phyloP scores from a whole-genome alignment of 768 basidiomycete genomes.

The Lactarius trivialis region DNA sequence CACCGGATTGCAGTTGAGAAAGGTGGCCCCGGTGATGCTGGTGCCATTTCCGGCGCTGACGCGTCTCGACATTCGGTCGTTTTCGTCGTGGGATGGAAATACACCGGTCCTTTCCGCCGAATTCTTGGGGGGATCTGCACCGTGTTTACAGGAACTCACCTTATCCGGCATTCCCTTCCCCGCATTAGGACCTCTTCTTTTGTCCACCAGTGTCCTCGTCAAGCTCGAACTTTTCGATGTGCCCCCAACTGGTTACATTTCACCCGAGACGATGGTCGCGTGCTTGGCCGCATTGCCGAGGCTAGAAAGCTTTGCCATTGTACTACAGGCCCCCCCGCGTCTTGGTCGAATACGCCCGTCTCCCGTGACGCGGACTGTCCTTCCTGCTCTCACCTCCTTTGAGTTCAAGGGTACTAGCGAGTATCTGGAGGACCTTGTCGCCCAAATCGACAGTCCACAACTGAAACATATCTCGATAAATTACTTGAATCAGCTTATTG shows the following conservation, averaged over 20 bases:
- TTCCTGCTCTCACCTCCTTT: background rate
- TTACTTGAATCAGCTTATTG: background rate
- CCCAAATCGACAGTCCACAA: background rate
- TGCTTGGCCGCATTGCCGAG: background rate
- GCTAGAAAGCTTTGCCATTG: background rate
- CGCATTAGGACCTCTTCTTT: background rate
- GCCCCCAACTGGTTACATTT: background rate
- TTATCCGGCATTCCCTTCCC: slow-evolving; percentile 51
- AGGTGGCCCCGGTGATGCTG: background rate
- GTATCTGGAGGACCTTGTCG: background rate
- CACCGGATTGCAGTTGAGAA: background rate
- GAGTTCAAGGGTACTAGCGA: background rate
- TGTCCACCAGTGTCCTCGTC: background rate
- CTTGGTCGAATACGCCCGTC: background rate
- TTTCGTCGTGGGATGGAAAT: background rate
- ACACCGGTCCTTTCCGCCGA: background rate
- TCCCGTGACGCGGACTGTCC: background rate
- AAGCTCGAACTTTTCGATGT: background rate
- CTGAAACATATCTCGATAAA: background rate
- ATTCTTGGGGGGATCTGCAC: slow-evolving; percentile 48
- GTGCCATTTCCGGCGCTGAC: background rate
- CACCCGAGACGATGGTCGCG: background rate
- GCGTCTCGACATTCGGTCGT: background rate
- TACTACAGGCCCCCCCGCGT: background rate
- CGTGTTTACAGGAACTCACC: slow-evolving; percentile 60